Evolutionary conservation across 768 basidiomycete genomes (phyloP).

Genomic region (Cyclocybe cylindracea): DNA sequence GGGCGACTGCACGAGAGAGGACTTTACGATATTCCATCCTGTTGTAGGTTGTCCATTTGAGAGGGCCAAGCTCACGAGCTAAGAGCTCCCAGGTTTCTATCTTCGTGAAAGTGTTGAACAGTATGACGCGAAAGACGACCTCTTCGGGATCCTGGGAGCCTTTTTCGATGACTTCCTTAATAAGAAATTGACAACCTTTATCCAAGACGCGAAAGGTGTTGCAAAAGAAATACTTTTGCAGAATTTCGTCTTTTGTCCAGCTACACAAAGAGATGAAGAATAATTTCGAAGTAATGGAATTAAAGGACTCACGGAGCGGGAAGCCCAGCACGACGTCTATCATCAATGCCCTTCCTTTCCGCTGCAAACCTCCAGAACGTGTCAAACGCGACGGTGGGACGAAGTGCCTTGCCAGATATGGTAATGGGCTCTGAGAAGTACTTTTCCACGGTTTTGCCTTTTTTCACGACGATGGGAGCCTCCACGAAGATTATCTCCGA

Average conservation of each 20-base stretch:
- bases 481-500: too few relatives aligned
- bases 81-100: conserved; percentile 74
- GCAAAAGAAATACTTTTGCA: conserved; percentile 62
- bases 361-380: conserved; percentile 61
- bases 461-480: too few relatives aligned
- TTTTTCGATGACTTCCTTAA: conserved; percentile 67
- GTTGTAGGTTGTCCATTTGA: conserved; percentile 63
- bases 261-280: conserved; percentile 28
- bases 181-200: conserved; percentile 67
- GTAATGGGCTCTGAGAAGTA: conserved; percentile 23
- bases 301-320: conserved; percentile 49
- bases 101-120: conserved; percentile 74
- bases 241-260: conserved; percentile 69
- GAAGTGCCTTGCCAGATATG: conserved; percentile 38
- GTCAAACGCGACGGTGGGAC: conserved; percentile 56
- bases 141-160: conserved; percentile 63
- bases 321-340: conserved; percentile 48
- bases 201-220: conserved; percentile 78
- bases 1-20: conserved; percentile 40
- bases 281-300: conserved; percentile 4
- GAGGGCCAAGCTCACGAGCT: conserved; percentile 47
- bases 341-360: conserved; percentile 59
- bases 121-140: conserved; percentile 66
- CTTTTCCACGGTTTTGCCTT: too few relatives aligned
- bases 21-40: conserved; percentile 53